Evolutionary conservation across 108 stramenopile species (phyloP).

Genomic region (Discostella stelligeroides): DNA sequence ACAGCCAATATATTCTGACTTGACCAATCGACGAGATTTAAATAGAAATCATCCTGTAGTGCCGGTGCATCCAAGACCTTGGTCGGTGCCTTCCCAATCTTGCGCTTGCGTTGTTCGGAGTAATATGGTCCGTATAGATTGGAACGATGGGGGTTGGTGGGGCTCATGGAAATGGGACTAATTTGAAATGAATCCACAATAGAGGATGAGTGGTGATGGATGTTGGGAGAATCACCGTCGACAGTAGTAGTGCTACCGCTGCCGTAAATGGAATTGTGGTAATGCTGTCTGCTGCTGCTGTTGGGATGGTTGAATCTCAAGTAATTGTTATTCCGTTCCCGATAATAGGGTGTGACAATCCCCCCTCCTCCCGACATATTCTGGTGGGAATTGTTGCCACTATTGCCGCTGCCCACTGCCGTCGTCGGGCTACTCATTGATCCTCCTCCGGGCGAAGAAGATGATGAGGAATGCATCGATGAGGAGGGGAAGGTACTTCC

Average conservation of each 20-base stretch:
- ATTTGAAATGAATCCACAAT: conserved; percentile 83
- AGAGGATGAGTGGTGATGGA: too few relatives aligned
- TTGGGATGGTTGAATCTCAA: conserved; percentile 69
- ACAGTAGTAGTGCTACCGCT: too few relatives aligned
- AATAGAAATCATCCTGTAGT: conserved; percentile 98
- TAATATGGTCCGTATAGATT: conserved; percentile 60
- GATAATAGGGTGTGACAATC: conserved; percentile 34
- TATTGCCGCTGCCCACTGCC: not conserved
- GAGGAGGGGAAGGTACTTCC: too few relatives aligned
- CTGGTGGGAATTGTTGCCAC: not conserved
- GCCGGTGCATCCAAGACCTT: conserved; percentile 99
- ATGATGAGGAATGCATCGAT: too few relatives aligned
- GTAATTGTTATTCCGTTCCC: conserved; percentile 61
- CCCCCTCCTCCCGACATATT: conserved; percentile 1
- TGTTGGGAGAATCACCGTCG: too few relatives aligned
- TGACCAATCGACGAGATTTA: conserved; percentile 98
- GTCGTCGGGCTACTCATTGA: not conserved
- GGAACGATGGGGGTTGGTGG: conserved; percentile 65
- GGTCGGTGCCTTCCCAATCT: conserved; percentile 93
- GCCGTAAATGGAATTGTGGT: conserved; percentile 53
- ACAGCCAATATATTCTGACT: conserved; percentile 96
- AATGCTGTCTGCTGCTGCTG: conserved; percentile 65
- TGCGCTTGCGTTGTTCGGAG: conserved; percentile 64
- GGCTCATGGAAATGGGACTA: conserved; percentile 60
- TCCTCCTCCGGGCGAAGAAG: too few relatives aligned